Base-by-base conservation (phyloP, 2,329 filamentous ascomycete species). In the Gnomoniopsis smithogilvyi region DNA sequence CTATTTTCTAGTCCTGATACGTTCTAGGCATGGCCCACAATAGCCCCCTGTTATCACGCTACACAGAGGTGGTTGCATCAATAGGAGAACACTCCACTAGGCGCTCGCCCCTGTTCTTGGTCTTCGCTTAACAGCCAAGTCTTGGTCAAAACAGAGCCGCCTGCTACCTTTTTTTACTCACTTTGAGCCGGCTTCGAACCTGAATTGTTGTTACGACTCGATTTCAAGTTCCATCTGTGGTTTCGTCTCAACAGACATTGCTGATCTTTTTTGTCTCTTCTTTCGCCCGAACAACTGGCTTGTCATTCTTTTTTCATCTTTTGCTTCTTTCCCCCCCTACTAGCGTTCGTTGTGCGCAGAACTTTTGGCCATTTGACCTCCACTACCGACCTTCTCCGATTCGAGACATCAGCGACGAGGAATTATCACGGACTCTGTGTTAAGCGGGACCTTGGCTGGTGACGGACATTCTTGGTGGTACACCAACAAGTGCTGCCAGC, bases 281-380 rank as follows among this genome's bases (percentile, higher is more conserved):
- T 49, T 56, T 56, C 60, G 41, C 34, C 51, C 45, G 41, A 49
- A 50, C 48, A 56, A 45, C 56, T 52, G 56, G 60, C 58, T 62
- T 52, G 52, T 54, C 51, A 56, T 55, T 62, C 56, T 14, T 33
- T 62, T 30, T 30, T 4, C 17, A 47, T 14, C 30, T 8, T 52
- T 30, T 30, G 26, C 17, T 51, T 14, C 30, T 8, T 52, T 19
- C 22, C 51, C 26, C 26, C 19, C 51, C 8, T 51, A n/a, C 48
- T 17, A n/a, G 48, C 26, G 14, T n/a, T 26, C 21, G 11, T 26
- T 52, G n/a, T 24, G 11, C 41, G 43, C 24, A 30, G 41, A 21
- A n/a, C n/a, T n/a, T n/a, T n/a, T n/a, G n/a, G n/a, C 17, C 36
- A 12, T n/a, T 41, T 14, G 36, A 8, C 26, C 26, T 30, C 26